Percentiles rank a stretch among this genome's conserved stretches.
phyloP scores from a whole-genome alignment of 2,329 filamentous ascomycete species.

The Cladophialophora carrionii region DNA sequence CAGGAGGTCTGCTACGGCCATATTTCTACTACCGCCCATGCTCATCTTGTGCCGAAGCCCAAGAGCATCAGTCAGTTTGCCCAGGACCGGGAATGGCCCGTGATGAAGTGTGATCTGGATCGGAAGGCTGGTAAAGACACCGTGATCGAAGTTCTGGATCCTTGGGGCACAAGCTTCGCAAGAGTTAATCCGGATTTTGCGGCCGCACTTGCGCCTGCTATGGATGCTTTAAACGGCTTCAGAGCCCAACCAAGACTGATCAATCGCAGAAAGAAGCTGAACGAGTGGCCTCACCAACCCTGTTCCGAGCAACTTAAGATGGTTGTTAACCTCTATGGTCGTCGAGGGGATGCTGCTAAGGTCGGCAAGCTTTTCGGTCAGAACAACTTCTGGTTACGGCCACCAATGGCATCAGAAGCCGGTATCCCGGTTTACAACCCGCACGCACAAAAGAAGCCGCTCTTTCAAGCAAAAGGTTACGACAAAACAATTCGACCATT shows the following conservation, averaged over 20 bases:
- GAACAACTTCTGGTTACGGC: slow-evolving; percentile 68
- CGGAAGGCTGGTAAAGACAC: slow-evolving; percentile 43
- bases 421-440: slow-evolving; percentile 78
- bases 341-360: slow-evolving; percentile 64
- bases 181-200: slow-evolving; percentile 71
- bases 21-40: slow-evolving; percentile 32
- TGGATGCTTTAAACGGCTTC: slow-evolving; percentile 70
- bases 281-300: slow-evolving; percentile 66
- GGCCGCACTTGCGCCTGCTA: slow-evolving; percentile 68
- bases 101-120: slow-evolving; percentile 35
- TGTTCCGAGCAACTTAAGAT: slow-evolving; percentile 66
- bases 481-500: slow-evolving; percentile 37
- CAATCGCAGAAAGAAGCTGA: slow-evolving; percentile 62
- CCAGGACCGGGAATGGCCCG: slow-evolving; percentile 35
- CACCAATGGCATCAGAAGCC: slow-evolving; percentile 66
- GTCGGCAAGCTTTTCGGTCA: slow-evolving; percentile 71
- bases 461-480: slow-evolving; percentile 42
- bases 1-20: slow-evolving; percentile 39
- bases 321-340: slow-evolving; percentile 78
- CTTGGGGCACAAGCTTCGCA: slow-evolving; percentile 72
- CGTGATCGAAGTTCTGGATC: slow-evolving; percentile 73
- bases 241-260: slow-evolving; percentile 73
- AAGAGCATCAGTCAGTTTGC: slow-evolving; percentile 24
- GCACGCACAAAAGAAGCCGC: slow-evolving; percentile 59
- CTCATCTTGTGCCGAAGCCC: slow-evolving; percentile 37